Conservation (phyloP, 2,329 filamentous ascomycete species). For the Stagonosporopsis rhizophila region DNA sequence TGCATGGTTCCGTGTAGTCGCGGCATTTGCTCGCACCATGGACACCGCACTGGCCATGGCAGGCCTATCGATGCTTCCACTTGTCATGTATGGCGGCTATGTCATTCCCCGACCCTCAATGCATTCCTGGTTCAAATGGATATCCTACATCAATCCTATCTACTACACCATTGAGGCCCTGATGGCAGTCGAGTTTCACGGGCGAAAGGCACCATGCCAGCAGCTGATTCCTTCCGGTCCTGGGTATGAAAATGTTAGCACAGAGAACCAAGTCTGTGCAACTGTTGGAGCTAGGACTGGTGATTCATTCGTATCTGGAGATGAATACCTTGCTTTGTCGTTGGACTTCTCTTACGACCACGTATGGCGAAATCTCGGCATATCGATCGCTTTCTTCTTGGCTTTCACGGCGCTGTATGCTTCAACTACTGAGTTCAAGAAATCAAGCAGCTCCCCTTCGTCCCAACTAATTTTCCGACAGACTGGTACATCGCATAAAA, state of each 20-base stretch:
- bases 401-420: conserved; percentile 69
- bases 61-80: conserved; percentile 57
- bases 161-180: conserved; percentile 78
- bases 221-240: conserved; percentile 35
- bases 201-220: conserved; percentile 27
- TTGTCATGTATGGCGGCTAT: conserved; percentile 64
- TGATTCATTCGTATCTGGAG: conserved; percentile 42
- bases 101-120: conserved; percentile 67
- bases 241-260: conserved; percentile 28
- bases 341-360: conserved; percentile 35
- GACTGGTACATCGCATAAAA: background rate
- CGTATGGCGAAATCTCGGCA: conserved; percentile 60
- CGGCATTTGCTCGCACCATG: background rate
- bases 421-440: conserved; percentile 58
- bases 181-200: conserved; percentile 72
- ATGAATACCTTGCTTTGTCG: conserved; percentile 28
- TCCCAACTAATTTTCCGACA: background rate
- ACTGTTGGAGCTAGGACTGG: conserved; percentile 40
- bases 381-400: conserved; percentile 67
- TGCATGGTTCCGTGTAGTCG: background rate
- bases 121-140: conserved; percentile 45
- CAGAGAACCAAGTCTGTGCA: conserved; percentile 35
- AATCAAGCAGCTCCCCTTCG: too few species aligned
- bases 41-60: background rate
- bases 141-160: conserved; percentile 76